phyloP scores from a whole-genome alignment of 768 basidiomycete species.

The Punctularia strigosozonata region DNA sequence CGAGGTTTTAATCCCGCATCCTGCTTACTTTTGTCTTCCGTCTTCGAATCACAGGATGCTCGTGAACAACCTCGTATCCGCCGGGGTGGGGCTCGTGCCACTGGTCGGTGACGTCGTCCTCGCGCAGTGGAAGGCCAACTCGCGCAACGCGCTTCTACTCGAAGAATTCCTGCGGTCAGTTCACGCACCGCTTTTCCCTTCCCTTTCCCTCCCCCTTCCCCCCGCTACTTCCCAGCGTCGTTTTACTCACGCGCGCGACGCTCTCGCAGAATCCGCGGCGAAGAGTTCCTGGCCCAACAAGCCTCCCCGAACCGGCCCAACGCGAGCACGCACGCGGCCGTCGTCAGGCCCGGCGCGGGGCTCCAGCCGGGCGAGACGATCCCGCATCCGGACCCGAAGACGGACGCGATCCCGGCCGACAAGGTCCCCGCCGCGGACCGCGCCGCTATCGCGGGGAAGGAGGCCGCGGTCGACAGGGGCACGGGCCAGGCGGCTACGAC shows the following conservation, averaged over 20 bases:
- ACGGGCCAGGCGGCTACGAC: conserved; percentile 3
- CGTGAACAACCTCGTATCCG: conserved; percentile 61
- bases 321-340: conserved; percentile 5
- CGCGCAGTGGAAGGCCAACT: conserved; percentile 79
- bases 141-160: conserved; percentile 74
- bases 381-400: conserved; percentile 9
- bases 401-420: conserved; percentile 8
- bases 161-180: conserved; percentile 82
- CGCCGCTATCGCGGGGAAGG: conserved; percentile 34
- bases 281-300: conserved; percentile 49
- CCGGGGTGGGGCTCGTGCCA: conserved; percentile 56
- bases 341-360: conserved; percentile 3
- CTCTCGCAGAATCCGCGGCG: conserved; percentile 66
- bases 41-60: too few species aligned
- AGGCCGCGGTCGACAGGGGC: conserved; percentile 20
- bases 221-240: too few species aligned
- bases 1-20: too few species aligned
- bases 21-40: too few species aligned
- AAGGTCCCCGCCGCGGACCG: conserved; percentile 34
- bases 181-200: too few species aligned
- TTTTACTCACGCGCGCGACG: too few species aligned
- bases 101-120: conserved; percentile 65
- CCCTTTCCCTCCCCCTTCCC: too few species aligned
- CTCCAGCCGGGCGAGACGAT: conserved; percentile 15
- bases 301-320: conserved; percentile 17